Conservation (phyloP, 176 grass and related monocot genomes). For the Areca catechu region DNA sequence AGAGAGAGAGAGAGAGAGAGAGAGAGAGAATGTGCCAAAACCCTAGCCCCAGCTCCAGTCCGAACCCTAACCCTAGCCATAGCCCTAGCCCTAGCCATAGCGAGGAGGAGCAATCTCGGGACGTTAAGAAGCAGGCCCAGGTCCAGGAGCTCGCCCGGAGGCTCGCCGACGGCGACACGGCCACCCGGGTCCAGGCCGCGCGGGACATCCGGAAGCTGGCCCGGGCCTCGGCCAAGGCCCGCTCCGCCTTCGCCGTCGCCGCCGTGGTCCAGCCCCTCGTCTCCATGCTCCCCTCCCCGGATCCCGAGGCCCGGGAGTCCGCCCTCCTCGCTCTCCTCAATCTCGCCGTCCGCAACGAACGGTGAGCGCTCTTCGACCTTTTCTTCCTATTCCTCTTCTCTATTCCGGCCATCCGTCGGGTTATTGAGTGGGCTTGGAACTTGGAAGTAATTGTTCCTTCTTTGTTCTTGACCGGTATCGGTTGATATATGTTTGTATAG, state of each 20-base stretch:
- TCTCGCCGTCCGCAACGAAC: slow-evolving; percentile 18
- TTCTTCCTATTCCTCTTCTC: neutral
- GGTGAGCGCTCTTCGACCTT: neutral
- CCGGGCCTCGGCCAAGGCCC: slow-evolving; percentile 12
- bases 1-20: too few relatives aligned
- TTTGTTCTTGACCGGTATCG: too few relatives aligned
- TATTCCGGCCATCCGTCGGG: neutral
- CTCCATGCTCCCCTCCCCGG: slow-evolving; percentile 17
- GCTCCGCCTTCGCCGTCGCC: slow-evolving; percentile 17
- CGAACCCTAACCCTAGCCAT: neutral
- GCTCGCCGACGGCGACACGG: slow-evolving; percentile 6
- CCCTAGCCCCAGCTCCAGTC: slow-evolving; percentile 2
- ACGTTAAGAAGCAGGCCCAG: slow-evolving; percentile 7
- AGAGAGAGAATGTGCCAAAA: too few relatives aligned
- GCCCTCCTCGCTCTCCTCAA: slow-evolving; percentile 22
- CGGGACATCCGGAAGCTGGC: slow-evolving; percentile 16
- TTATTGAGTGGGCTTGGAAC: too few relatives aligned
- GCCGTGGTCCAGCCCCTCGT: slow-evolving; percentile 23
- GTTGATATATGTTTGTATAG: too few relatives aligned
- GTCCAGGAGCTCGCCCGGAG: slow-evolving; percentile 13
- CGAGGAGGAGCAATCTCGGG: neutral
- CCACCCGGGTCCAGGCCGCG: slow-evolving; percentile 10
- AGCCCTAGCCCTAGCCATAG: neutral
- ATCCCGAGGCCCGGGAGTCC: slow-evolving; percentile 5
- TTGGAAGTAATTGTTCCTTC: too few relatives aligned